Percentiles rank a stretch among this genome's conserved stretches.
phyloP scores from a whole-genome alignment of 176 grass and related monocot species.

The Triticum dicoccoides region DNA sequence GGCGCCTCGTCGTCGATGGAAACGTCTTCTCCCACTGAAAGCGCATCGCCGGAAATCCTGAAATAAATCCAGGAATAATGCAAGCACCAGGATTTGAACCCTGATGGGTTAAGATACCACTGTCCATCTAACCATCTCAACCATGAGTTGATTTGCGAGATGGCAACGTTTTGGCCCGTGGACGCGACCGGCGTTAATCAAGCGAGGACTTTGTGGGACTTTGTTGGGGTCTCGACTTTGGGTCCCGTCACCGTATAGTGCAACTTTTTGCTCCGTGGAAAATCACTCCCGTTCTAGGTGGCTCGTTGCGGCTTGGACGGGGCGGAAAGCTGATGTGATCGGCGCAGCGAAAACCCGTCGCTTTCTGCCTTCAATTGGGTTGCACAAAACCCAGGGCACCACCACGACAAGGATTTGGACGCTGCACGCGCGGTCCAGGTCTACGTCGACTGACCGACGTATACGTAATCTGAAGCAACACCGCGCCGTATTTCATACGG shows the following conservation, averaged over 20 bases:
- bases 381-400: not conserved
- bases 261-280: not conserved
- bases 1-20: too few relatives aligned
- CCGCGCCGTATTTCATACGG: not conserved
- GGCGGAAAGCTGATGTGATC: not conserved
- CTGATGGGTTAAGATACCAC: too few relatives aligned
- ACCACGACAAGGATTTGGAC: not conserved
- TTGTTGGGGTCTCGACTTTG: not conserved
- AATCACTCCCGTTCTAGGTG: not conserved
- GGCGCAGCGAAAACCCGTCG: not conserved
- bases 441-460: too few relatives aligned
- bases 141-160: too few relatives aligned
- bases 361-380: not conserved
- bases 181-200: not conserved
- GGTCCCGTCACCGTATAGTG: constrained; percentile 3
- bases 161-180: not conserved
- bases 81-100: too few relatives aligned
- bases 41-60: too few relatives aligned
- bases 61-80: too few relatives aligned
- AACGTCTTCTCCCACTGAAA: too few relatives aligned
- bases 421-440: not conserved
- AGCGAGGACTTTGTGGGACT: not conserved
- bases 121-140: too few relatives aligned
- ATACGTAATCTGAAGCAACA: not conserved
- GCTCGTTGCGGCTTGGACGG: not conserved